phyloP scores from a whole-genome alignment of 2,329 filamentous ascomycete genomes.

The Penicillium sclerotigenum region DNA sequence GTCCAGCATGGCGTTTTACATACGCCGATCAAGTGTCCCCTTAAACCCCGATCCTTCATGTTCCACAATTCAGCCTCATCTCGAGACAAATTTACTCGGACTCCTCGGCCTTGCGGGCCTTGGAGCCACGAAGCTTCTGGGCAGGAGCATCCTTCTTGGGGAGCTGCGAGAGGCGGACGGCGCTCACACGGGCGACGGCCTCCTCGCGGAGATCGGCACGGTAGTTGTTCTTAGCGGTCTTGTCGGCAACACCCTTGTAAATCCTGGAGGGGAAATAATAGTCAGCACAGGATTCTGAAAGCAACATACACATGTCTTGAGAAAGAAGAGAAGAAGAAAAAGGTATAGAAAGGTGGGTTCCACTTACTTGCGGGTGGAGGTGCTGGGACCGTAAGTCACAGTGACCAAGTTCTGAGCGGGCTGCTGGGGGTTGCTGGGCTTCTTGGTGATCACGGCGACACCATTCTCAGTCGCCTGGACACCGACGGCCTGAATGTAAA shows the following conservation, averaged over 20 bases:
- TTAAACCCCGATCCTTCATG: conserved; percentile 1
- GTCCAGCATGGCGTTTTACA: conserved; percentile 25
- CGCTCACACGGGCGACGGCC: conserved; percentile 82
- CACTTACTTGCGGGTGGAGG: conserved; percentile 74
- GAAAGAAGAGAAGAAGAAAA: too few species aligned
- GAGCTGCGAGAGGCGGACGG: conserved; percentile 75
- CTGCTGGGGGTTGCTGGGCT: conserved; percentile 66
- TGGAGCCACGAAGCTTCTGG: conserved; percentile 73
- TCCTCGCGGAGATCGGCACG: conserved; percentile 70
- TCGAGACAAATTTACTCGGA: conserved; percentile 31
- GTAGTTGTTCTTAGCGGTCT: conserved; percentile 81
- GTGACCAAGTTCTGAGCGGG: conserved; percentile 65
- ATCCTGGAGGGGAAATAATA: conserved; percentile 54
- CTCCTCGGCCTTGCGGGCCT: conserved; percentile 66
- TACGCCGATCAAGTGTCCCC: conserved; percentile 7
- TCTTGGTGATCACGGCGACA: conserved; percentile 82
- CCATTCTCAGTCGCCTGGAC: conserved; percentile 72
- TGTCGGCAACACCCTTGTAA: conserved; percentile 83
- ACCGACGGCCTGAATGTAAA: conserved; percentile 67
- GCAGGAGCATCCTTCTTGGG: conserved; percentile 71
- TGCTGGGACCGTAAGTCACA: conserved; percentile 67
- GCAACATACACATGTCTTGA: not conserved
- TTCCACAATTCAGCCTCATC: conserved; percentile 3
- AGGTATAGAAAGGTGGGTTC: not conserved
- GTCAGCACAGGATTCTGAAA: conserved; percentile 5